Conservation (phyloP, 805 yeast species). For the Lachancea lanzarotensis region DNA sequence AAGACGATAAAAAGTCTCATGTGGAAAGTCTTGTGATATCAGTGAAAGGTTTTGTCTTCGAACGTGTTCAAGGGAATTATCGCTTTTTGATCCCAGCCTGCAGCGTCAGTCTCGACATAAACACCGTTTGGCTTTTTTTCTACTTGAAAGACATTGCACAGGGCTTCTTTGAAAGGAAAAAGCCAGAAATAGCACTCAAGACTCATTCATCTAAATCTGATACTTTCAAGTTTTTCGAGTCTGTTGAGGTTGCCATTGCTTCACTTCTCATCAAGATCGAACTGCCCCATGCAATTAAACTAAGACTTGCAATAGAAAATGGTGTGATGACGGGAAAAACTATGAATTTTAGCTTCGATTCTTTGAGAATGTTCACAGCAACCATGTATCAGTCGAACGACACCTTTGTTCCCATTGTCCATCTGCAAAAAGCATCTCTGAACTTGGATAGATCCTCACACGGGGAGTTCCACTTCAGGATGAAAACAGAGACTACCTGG, state of each 20-base stretch:
- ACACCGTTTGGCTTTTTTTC: conserved; percentile 25
- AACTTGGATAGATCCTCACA: conserved; percentile 6
- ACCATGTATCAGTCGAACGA: conserved; percentile 26
- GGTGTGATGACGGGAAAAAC: conserved; percentile 7
- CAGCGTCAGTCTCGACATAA: conserved; percentile 25
- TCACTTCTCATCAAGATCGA: conserved; percentile 21
- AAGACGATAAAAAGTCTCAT: conserved; percentile 8
- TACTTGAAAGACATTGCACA: conserved; percentile 15
- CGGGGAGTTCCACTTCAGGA: neutral
- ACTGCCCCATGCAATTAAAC: conserved; percentile 24
- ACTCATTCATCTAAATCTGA: neutral
- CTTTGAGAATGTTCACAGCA: conserved; percentile 17
- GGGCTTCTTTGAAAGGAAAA: neutral
- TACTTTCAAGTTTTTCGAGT: neutral
- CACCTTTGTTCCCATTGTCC: conserved; percentile 20
- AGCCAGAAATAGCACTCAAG: neutral
- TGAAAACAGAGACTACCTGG: conserved; percentile 18
- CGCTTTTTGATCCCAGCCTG: conserved; percentile 18
- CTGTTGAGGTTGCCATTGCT: conserved; percentile 8
- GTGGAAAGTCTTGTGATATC: conserved; percentile 16
- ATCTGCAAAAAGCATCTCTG: conserved; percentile 13
- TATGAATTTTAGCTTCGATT: conserved; percentile 7
- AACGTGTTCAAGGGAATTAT: neutral
- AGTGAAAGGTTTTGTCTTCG: conserved; percentile 13
- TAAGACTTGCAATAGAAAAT: conserved; percentile 15